A percentile compares a stretch with the other conserved stretches of the same genome.
Conservation (phyloP, 148 eudicot genomes). For the Rhododendron griersonianum region DNA sequence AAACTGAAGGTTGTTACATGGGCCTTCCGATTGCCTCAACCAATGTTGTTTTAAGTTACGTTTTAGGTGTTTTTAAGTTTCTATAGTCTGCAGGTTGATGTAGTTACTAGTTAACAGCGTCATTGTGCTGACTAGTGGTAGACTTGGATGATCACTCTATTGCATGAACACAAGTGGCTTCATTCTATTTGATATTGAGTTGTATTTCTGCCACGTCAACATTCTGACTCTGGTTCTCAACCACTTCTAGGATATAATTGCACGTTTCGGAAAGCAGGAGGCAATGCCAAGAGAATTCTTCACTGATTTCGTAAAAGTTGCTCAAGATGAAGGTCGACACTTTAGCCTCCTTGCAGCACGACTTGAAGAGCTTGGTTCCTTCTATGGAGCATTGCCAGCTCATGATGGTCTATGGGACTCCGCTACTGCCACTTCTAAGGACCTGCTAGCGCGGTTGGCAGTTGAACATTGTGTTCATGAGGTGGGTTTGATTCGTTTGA, state of each 20-base stretch:
- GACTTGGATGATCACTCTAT: background rate
- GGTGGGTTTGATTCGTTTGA: slow-evolving; percentile 29
- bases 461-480: slow-evolving; percentile 97
- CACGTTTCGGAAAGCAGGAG: slow-evolving; percentile 87
- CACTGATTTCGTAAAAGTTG: slow-evolving; percentile 93
- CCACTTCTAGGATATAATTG: slow-evolving; percentile 74
- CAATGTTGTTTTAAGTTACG: background rate
- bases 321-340: slow-evolving; percentile 97
- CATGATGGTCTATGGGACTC: slow-evolving; percentile 99
- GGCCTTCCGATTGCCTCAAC: background rate
- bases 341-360: slow-evolving; percentile 79
- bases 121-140: background rate
- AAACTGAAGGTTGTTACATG: background rate
- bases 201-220: background rate
- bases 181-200: background rate
- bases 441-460: slow-evolving; percentile 85
- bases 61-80: background rate
- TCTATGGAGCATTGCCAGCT: slow-evolving; percentile 90
- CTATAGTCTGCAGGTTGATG: background rate
- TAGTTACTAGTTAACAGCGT: background rate
- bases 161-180: background rate
- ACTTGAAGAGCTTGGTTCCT: slow-evolving; percentile 76
- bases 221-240: background rate
- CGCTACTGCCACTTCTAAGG: slow-evolving; percentile 73
- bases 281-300: slow-evolving; percentile 85